A percentile compares a stretch with the other conserved stretches of the same genome.
phyloP scores from a whole-genome alignment of 352 stramenopile genomes.

The Pythium aphanidermatum region DNA sequence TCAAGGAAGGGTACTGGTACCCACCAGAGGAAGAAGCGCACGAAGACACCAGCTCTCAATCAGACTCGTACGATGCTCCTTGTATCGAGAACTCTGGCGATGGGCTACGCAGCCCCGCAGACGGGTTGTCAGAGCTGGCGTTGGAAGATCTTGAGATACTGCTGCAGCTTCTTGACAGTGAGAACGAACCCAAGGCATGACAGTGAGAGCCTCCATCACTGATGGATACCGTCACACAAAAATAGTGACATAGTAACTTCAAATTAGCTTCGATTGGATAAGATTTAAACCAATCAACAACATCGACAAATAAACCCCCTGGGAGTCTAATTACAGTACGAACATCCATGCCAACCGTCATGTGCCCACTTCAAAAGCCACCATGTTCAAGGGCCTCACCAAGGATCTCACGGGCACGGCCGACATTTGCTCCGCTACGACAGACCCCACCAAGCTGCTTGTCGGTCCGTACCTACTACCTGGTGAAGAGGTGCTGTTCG shows the following conservation, averaged over 20 bases:
- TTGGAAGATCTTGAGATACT: conserved; percentile 20
- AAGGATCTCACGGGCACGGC: conserved; percentile 45
- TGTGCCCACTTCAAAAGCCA: not conserved
- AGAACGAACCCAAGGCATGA: no score
- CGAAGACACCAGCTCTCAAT: not conserved
- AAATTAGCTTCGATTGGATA: no score
- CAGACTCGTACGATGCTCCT: not conserved
- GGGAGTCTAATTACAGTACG: not conserved
- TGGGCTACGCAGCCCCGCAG: not conserved
- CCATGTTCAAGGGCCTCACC: conserved; percentile 41
- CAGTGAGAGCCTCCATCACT: not conserved
- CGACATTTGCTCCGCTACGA: conserved; percentile 41
- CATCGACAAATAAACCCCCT: no score
- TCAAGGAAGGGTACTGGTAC: no score
- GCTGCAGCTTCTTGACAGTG: conserved; percentile 12
- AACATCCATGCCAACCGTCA: not conserved
- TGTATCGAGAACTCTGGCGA: not conserved
- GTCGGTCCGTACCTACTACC: conserved; percentile 31
- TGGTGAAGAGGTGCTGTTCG: conserved; percentile 39
- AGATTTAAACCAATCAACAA: no score
- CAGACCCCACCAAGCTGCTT: conserved; percentile 24
- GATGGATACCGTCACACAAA: no score
- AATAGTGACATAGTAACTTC: no score
- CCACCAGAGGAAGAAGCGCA: no score
- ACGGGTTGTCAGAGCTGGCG: conserved; percentile 10